Base-by-base conservation (phyloP, 345 rosid genomes). In the Anastatica hierochuntica region DNA sequence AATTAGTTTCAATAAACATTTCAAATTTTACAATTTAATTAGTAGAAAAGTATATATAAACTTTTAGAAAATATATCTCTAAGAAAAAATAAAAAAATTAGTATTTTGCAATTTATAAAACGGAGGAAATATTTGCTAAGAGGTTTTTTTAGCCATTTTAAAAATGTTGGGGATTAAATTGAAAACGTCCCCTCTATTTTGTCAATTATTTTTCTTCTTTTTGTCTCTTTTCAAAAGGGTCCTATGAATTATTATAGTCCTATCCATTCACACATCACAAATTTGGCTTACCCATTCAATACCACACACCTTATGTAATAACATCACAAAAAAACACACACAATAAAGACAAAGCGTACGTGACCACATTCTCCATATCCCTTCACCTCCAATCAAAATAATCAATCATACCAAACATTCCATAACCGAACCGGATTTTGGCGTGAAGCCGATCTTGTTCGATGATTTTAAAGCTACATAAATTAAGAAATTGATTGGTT, bases 311-410 rank as follows among this genome's bases (percentile, higher is more conserved):
- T n/a, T n/a, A 59, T 39, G 21, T 26, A 4, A 4, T 43, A 36
- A 66, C 50, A 35, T 55, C 43, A 64, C 29, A 19, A 29, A n/a
- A n/a, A n/a, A n/a, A n/a, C n/a, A n/a, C n/a, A n/a, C n/a, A 43
- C 23, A 29, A 23, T 20, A 50, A 59, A 7, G 49, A 38, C 66
- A 66, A 59, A 33, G 3, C 53, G 45, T 45, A 53, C 34, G 7
- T 39, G 61, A 53, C 68, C 73, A 68, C 68, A 62, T 56, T 20
- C 54, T 50, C 43, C n/a, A 9, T 57, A 57, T 57, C 26, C n/a
- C n/a, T n/a, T n/a, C n/a, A n/a, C n/a, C n/a, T n/a, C n/a, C n/a
- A n/a, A n/a, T n/a, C n/a, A n/a, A n/a, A n/a, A n/a, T n/a, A n/a
- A n/a, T 55, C 59, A 18, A 50, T 43, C 59, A 39, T 35, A n/a